Base-by-base conservation (phyloP, 2,329 filamentous ascomycete species). In the Aspergillus quadrilineatus region DNA sequence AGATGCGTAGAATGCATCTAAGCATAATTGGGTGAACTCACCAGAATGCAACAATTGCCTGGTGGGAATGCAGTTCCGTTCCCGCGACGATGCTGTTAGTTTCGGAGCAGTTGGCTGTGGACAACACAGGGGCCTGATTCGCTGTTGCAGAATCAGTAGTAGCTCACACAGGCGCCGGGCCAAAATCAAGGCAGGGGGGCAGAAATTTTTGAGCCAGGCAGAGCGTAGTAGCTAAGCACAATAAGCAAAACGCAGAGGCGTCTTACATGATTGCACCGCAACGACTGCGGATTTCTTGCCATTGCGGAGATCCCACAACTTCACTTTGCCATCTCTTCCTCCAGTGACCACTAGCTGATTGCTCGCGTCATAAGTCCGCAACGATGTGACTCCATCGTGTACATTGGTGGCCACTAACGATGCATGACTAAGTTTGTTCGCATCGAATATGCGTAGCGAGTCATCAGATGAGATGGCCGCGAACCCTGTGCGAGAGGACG, bases 61-160 rank as follows among this genome's bases (percentile, higher is more conserved):
- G 75, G 3, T 69, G 73, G 15, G 74, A 73, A 22, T 67, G 74
- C 15, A 82, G 74, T 63, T 86, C 84, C 1, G 81, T 83, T 2
- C 83, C 84, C 7, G 80, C 79, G 49, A 80, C 83, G 42, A 85
- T 67, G 46, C 75, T 76, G 57, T 80, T 77, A 10, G 75, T 74
- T 37, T 68, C 67, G 4, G 72, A 69, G 59, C 77, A 74, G 61
- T 78, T 80, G 29, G 80, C 77, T 15, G 85, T 67, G 12, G 83
- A 81, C 26, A 84, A 78, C 46, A 85, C 75, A 30, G 80, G 75
- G 4, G 78, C 75, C 39, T 77, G 73, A 57, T 76, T 79, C 36
- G 76, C 81, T 81, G 37, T 32, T 62, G 22, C 54, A 52, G 7
- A 26, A 36, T 60, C 30, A 68, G 66, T 58, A 44, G 34, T 14